Percentiles rank a stretch among this genome's conserved stretches.
Conservation (phyloP, 192 early-diverging fungal genomes). For the Fimicolochytrium jonesii region DNA sequence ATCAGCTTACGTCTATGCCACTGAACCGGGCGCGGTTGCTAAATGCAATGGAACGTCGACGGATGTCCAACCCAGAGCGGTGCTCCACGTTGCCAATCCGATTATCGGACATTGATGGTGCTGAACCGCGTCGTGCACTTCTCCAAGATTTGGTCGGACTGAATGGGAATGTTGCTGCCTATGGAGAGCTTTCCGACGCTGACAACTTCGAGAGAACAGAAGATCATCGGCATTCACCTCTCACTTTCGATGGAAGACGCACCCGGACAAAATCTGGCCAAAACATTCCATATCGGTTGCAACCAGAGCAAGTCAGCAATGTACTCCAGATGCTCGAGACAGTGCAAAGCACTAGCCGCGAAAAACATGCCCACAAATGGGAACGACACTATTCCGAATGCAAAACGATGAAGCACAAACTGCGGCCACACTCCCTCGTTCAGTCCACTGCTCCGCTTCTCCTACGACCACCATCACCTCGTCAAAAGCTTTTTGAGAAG, state of each 20-base stretch:
- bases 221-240: background rate
- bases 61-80: constrained; percentile 26
- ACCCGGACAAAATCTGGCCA: constrained; percentile 11
- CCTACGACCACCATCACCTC: background rate
- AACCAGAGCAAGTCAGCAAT: constrained; percentile 7
- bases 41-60: constrained; percentile 7
- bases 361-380: constrained; percentile 13
- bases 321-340: constrained; percentile 17
- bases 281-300: background rate
- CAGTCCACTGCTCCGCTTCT: background rate
- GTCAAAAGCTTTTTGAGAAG: constrained; percentile 21
- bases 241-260: constrained; percentile 1
- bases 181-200: no score
- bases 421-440: background rate
- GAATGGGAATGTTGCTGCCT: no score
- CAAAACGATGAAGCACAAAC: no score
- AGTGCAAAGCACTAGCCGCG: constrained; percentile 4
- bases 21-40: background rate
- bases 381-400: no score
- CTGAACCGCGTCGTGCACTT: no score
- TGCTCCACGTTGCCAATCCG: background rate
- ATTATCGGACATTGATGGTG: constrained; percentile 1
- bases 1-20: background rate
- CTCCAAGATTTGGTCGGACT: no score
- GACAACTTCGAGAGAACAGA: no score